Conservation (phyloP, 352 stramenopile species). For the Saprolegnia diclina region DNA sequence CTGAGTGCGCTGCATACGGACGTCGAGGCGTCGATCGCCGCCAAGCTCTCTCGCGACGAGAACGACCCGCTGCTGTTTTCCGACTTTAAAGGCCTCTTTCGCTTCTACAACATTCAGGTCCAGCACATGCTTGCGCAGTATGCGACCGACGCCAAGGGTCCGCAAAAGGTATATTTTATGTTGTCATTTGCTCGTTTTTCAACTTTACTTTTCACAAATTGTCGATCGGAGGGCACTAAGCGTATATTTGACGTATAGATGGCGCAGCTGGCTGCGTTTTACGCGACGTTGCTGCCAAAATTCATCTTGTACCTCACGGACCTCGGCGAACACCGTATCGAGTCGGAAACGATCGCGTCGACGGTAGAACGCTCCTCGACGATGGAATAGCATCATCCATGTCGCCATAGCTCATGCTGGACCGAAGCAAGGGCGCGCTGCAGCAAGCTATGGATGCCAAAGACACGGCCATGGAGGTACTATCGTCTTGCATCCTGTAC, state of each 20-base stretch:
- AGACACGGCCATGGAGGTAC: slow-evolving; percentile 12
- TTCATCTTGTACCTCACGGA: slow-evolving; percentile 23
- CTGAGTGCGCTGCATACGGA: slow-evolving; percentile 21
- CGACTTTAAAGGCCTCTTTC: slow-evolving; percentile 3
- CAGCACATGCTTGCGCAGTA: slow-evolving; percentile 25
- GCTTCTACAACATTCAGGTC: slow-evolving; percentile 9
- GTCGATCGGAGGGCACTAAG: not conserved
- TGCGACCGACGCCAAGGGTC: slow-evolving; percentile 15
- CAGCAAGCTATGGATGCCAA: slow-evolving; percentile 13
- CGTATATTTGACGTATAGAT: slow-evolving; percentile 11
- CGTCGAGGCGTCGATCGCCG: not conserved
- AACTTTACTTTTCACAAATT: not conserved
- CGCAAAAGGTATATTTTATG: slow-evolving; percentile 16
- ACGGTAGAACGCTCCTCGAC: not conserved
- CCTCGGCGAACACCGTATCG: slow-evolving; percentile 10
- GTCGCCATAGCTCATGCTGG: slow-evolving; percentile 1
- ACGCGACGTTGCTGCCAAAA: slow-evolving; percentile 21
- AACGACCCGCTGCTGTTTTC: slow-evolving; percentile 7
- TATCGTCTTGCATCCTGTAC: too few relatives aligned
- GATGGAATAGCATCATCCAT: not conserved
- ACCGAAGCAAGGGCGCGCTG: slow-evolving; percentile 9
- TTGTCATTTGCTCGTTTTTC: not conserved
- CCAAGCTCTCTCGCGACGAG: not conserved
- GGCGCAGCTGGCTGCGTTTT: slow-evolving; percentile 5
- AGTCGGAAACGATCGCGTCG: not conserved